Percentiles rank a stretch among this genome's conserved stretches.
Conservation (phyloP, 345 rosid genomes). For the Acer yangbiense region DNA sequence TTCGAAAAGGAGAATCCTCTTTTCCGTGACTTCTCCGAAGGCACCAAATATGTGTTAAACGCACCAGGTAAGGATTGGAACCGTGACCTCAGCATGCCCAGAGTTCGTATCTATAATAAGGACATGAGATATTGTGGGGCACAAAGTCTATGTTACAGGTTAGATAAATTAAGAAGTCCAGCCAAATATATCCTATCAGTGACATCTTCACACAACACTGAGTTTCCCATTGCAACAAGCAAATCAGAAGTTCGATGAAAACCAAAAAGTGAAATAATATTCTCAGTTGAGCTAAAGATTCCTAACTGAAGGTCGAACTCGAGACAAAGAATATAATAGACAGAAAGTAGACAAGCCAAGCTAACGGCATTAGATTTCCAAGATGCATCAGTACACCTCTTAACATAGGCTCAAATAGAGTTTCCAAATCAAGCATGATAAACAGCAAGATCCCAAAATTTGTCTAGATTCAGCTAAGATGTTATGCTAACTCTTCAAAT, state of each 20-base stretch:
- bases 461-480: not conserved
- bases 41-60: constrained; percentile 84
- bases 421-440: constrained; percentile 11
- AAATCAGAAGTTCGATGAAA: not conserved
- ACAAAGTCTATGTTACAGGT: not conserved
- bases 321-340: not conserved
- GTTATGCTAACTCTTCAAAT: not conserved
- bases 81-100: constrained; percentile 95
- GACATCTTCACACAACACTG: not conserved
- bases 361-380: not conserved
- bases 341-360: not conserved
- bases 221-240: not conserved
- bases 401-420: not conserved
- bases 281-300: not conserved
- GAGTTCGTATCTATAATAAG: constrained; percentile 70
- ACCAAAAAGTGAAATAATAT: not conserved
- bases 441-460: not conserved
- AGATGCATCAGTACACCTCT: constrained; percentile 5
- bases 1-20: constrained; percentile 87
- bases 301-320: not conserved
- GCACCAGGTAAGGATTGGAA: constrained; percentile 96
- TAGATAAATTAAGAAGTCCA: not conserved
- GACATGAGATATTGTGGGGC: constrained; percentile 4
- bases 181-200: not conserved
- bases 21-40: constrained; percentile 73